Evolutionary conservation across 176 grass and related monocot genomes (phyloP).

Genomic region (Phoenix roebelenii): DNA sequence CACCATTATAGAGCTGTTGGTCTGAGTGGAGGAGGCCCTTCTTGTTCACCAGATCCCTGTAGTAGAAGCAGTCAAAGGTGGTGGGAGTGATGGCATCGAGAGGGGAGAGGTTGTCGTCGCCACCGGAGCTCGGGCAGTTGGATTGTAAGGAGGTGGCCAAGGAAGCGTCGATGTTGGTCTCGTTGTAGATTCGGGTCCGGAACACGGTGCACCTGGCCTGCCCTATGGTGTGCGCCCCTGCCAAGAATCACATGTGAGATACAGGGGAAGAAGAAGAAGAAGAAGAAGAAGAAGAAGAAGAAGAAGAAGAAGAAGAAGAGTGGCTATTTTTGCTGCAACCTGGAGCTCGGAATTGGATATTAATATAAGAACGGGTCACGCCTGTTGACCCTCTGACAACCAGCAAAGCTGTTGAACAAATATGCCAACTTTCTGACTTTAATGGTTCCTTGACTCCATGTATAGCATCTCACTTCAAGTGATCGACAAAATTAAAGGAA

Average conservation of each 20-base stretch:
- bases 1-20: constrained; percentile 45
- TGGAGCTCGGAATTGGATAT: too few species aligned
- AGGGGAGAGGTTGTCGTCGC: constrained; percentile 47
- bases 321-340: background rate
- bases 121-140: constrained; percentile 36
- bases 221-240: constrained; percentile 44
- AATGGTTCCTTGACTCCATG: too few species aligned
- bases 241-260: too few species aligned
- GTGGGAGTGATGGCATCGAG: constrained; percentile 31
- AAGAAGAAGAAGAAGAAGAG: background rate
- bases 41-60: constrained; percentile 28
- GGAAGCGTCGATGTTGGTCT: constrained; percentile 42
- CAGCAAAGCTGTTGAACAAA: too few species aligned
- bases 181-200: constrained; percentile 32
- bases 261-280: too few species aligned
- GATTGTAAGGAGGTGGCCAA: constrained; percentile 27
- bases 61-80: constrained; percentile 38
- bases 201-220: constrained; percentile 45
- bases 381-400: too few species aligned
- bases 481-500: too few species aligned
- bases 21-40: constrained; percentile 50
- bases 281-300: background rate
- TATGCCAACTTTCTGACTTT: too few species aligned
- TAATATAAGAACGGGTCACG: too few species aligned
- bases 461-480: too few species aligned